phyloP scores from a whole-genome alignment of 2,329 filamentous ascomycete genomes.

The Beauveria caledonica region DNA sequence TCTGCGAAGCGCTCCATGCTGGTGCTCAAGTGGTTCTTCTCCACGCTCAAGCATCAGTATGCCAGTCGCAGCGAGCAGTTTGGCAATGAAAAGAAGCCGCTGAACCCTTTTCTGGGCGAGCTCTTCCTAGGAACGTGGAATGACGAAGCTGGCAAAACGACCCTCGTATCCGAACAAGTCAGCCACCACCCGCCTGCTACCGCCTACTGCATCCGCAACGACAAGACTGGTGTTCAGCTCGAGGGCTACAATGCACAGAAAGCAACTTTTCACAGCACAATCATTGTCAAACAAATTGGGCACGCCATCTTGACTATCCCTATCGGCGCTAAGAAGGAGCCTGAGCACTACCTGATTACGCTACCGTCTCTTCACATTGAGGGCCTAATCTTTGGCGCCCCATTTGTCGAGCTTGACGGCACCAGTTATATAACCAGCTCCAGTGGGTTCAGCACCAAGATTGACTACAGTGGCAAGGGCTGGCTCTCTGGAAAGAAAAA shows the following conservation, averaged over 20 bases:
- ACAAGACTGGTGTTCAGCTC: conserved; percentile 69
- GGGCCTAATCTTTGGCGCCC: conserved; percentile 75
- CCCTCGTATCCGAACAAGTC: conserved; percentile 89
- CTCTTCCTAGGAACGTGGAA: conserved; percentile 89
- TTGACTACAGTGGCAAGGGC: conserved; percentile 88
- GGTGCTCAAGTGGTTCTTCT: conserved; percentile 95
- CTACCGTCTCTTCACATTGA: conserved; percentile 90
- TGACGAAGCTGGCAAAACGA: conserved; percentile 71
- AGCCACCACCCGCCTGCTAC: conserved; percentile 91
- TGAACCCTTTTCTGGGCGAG: conserved; percentile 94
- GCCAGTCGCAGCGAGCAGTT: conserved; percentile 65
- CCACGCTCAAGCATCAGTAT: conserved; percentile 82
- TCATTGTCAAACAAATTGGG: conserved; percentile 90
- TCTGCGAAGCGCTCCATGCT: conserved; percentile 73
- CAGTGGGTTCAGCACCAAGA: conserved; percentile 77
- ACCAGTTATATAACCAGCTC: conserved; percentile 79
- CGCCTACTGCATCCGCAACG: conserved; percentile 86
- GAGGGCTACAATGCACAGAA: conserved; percentile 94
- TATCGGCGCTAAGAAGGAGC: conserved; percentile 24
- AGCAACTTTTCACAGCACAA: conserved; percentile 86
- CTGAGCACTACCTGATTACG: conserved; percentile 80
- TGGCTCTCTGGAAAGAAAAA: conserved; percentile 98
- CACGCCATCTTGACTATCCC: conserved; percentile 77
- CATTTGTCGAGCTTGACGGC: conserved; percentile 86
- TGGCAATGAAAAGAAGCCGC: conserved; percentile 92